A percentile compares a stretch with the other conserved stretches of the same genome.
These are phyloP conservation scores for Nepenthes alata DNA, from an alignment of 179 eudicot species.

Conservation along the genomic window DNA sequence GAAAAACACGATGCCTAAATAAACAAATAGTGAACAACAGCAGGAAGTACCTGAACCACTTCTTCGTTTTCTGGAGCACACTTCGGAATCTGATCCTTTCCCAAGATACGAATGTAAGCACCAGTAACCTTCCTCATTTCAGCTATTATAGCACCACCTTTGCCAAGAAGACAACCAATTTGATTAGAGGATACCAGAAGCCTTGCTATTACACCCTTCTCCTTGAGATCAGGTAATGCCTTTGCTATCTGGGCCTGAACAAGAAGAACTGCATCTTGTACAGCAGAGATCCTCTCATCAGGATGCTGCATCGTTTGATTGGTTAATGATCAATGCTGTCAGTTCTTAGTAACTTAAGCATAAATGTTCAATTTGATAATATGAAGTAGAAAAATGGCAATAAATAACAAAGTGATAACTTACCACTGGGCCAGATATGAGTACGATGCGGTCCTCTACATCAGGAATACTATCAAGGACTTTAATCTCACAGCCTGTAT, in stretches of 20 bases:
- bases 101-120: slow-evolving; percentile 74
- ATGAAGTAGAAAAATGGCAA: not conserved
- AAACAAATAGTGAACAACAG: not conserved
- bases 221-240: slow-evolving; percentile 56
- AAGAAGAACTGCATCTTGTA: slow-evolving; percentile 89
- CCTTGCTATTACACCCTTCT: slow-evolving; percentile 46
- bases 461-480: slow-evolving; percentile 47
- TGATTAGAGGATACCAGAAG: slow-evolving; percentile 77
- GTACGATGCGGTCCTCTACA: slow-evolving; percentile 67
- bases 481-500: slow-evolving; percentile 87
- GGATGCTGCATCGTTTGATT: slow-evolving; percentile 56
- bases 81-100: slow-evolving; percentile 74
- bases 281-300: slow-evolving; percentile 66
- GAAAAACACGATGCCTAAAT: not conserved
- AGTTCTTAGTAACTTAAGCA: not conserved
- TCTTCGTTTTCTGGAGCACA: slow-evolving; percentile 69
- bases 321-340: slow-evolving; percentile 4
- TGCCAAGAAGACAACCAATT: slow-evolving; percentile 94
- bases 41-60: slow-evolving; percentile 65
- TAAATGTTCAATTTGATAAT: not conserved
- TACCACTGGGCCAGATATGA: slow-evolving; percentile 92
- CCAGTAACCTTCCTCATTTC: slow-evolving; percentile 91
- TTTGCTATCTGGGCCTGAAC: slow-evolving; percentile 57
- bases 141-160: slow-evolving; percentile 76
- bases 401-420: slow-evolving; percentile 6